Evolutionary conservation across 177 flowering plant genomes (phyloP).

Genomic region (Vitis hybrid): DNA sequence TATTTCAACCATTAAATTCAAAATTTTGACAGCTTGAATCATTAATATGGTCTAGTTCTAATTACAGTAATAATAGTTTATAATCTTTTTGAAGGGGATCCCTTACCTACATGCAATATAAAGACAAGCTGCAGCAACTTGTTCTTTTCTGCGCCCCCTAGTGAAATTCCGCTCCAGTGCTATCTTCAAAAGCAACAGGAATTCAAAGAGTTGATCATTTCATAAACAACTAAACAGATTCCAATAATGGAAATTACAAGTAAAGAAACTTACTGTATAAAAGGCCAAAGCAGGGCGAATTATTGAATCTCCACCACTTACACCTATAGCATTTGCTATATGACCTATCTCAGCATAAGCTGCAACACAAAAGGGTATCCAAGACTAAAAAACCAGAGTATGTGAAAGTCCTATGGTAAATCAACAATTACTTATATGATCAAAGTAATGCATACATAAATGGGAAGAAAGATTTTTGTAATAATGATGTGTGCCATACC

Average conservation of each 20-base stretch:
- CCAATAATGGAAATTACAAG: not conserved
- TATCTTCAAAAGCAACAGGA: slow-evolving; percentile 45
- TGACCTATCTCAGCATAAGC: slow-evolving; percentile 30
- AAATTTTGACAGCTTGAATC: too few species aligned
- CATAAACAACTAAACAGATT: slow-evolving; percentile 6
- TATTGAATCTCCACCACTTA: slow-evolving; percentile 47
- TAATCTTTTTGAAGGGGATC: not conserved
- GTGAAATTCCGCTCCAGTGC: slow-evolving; percentile 78
- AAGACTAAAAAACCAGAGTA: too few species aligned
- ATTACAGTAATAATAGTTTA: not conserved
- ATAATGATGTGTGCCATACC: too few species aligned
- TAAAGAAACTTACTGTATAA: slow-evolving; percentile 41
- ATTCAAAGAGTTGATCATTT: slow-evolving; percentile 2
- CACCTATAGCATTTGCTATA: slow-evolving; percentile 32
- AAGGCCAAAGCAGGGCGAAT: slow-evolving; percentile 40
- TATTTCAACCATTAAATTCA: too few species aligned
- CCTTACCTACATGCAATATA: slow-evolving; percentile 87
- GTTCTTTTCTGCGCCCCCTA: slow-evolving; percentile 70
- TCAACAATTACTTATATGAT: too few species aligned
- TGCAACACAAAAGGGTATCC: slow-evolving; percentile 2
- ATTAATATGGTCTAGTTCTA: not conserved
- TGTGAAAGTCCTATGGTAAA: too few species aligned
- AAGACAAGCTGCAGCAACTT: slow-evolving; percentile 83
- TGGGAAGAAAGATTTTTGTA: too few species aligned
- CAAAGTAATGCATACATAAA: too few species aligned